phyloP scores from a whole-genome alignment of 352 stramenopile genomes.

The Phytophthora boehmeriae region DNA sequence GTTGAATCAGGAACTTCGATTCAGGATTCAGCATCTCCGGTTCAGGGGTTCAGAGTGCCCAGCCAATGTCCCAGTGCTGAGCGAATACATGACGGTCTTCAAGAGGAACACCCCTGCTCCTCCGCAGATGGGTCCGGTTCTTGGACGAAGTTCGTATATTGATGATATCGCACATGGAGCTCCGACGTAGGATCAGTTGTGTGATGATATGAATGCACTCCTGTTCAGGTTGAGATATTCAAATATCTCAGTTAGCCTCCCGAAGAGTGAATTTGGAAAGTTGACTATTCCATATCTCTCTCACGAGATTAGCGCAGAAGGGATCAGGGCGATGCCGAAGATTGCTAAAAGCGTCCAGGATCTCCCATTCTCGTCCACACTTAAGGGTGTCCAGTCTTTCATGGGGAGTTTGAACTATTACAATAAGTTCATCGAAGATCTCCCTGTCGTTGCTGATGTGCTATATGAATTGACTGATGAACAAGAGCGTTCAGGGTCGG shows the following conservation, averaged over 20 bases:
- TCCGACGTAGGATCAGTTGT: slow-evolving; percentile 13
- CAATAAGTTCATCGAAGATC: slow-evolving; percentile 1
- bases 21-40: no score
- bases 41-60: no score
- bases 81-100: background rate
- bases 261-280: slow-evolving; percentile 30
- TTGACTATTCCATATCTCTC: slow-evolving; percentile 11
- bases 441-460: background rate
- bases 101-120: background rate
- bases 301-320: slow-evolving; percentile 5
- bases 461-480: background rate
- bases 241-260: slow-evolving; percentile 24
- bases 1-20: no score
- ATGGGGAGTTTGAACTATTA: background rate
- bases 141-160: slow-evolving; percentile 28
- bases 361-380: background rate
- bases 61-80: background rate
- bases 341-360: background rate
- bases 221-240: slow-evolving; percentile 16
- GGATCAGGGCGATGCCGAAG: slow-evolving; percentile 7
- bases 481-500: background rate
- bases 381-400: background rate
- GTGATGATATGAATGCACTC: slow-evolving; percentile 6
- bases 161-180: slow-evolving; percentile 23
- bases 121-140: background rate